phyloP scores from a whole-genome alignment of 345 rosid species.

The Bruguiera parviflora region DNA sequence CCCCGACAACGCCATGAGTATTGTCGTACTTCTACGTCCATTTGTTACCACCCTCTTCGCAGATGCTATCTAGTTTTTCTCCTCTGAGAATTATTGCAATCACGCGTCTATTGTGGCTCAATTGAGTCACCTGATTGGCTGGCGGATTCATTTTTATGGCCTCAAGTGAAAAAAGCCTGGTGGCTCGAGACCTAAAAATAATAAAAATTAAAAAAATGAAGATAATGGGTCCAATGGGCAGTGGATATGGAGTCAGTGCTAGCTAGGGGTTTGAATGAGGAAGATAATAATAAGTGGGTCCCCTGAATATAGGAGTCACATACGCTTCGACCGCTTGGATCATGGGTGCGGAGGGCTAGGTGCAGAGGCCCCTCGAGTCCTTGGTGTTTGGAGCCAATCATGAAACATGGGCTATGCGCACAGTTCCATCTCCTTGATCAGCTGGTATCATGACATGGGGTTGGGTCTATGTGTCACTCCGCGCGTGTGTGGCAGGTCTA shows the following conservation, averaged over 20 bases:
- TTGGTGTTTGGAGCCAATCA: conserved; percentile 18
- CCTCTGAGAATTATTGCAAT: conserved; percentile 22
- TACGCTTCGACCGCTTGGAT: neutral
- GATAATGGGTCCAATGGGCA: neutral
- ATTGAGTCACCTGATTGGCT: conserved; percentile 19
- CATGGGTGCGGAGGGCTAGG: neutral
- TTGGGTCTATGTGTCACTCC: no score
- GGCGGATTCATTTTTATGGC: neutral
- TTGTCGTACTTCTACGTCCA: neutral
- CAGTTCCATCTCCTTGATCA: conserved; percentile 17
- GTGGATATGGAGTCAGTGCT: conserved; percentile 10
- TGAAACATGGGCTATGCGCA: conserved; percentile 23
- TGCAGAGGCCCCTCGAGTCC: neutral
- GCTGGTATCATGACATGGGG: conserved; percentile 4
- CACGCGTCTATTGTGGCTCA: conserved; percentile 29
- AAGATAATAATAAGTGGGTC: conserved; percentile 18
- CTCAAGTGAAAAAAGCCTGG: neutral
- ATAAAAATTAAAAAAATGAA: neutral
- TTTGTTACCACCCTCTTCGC: neutral
- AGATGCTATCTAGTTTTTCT: neutral
- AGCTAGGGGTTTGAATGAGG: neutral
- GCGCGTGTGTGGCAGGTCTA: no score
- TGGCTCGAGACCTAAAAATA: neutral
- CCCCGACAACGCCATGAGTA: neutral
- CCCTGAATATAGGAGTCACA: conserved; percentile 11